Percentiles rank a stretch among this genome's conserved stretches.
phyloP scores from a whole-genome alignment of 805 yeast species.

The Jamesozyma gamospora region DNA sequence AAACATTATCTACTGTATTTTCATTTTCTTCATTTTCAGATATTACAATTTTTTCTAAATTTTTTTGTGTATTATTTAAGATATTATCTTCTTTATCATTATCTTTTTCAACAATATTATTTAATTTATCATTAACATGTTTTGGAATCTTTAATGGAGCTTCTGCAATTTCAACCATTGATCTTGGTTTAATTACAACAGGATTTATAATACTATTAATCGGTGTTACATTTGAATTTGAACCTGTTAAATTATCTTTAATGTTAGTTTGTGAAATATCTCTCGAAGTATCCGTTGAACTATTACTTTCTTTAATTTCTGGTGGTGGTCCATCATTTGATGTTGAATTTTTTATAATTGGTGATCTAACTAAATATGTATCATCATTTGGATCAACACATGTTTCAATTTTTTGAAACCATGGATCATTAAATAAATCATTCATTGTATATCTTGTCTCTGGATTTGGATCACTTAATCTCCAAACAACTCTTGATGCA shows the following conservation, averaged over 20 bases:
- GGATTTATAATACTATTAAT: background rate
- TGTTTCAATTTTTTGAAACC: slow-evolving; percentile 51
- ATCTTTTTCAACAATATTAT: background rate
- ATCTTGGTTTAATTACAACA: slow-evolving; percentile 10
- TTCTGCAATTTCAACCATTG: slow-evolving; percentile 22
- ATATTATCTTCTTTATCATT: background rate
- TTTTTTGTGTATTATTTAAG: background rate
- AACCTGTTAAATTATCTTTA: background rate
- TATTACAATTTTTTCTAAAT: background rate
- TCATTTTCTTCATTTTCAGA: background rate
- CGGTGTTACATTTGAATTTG: background rate
- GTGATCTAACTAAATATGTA: slow-evolving; percentile 11
- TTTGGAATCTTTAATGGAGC: slow-evolving; percentile 5
- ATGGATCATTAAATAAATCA: slow-evolving; percentile 50
- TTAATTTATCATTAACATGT: background rate
- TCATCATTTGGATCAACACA: slow-evolving; percentile 33
- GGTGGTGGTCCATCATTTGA: background rate
- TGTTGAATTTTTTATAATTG: slow-evolving; percentile 17
- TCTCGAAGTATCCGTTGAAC: background rate
- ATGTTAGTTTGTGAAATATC: background rate
- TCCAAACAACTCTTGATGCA: slow-evolving; percentile 65
- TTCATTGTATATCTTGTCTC: slow-evolving; percentile 44
- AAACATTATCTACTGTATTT: background rate
- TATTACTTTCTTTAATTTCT: too few relatives aligned
- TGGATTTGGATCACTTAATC: slow-evolving; percentile 56